Evolutionary conservation across 176 grass and related monocot genomes (phyloP), one percentile per base, ranked within the genome.

Genomic region (Areca catechu): DNA sequence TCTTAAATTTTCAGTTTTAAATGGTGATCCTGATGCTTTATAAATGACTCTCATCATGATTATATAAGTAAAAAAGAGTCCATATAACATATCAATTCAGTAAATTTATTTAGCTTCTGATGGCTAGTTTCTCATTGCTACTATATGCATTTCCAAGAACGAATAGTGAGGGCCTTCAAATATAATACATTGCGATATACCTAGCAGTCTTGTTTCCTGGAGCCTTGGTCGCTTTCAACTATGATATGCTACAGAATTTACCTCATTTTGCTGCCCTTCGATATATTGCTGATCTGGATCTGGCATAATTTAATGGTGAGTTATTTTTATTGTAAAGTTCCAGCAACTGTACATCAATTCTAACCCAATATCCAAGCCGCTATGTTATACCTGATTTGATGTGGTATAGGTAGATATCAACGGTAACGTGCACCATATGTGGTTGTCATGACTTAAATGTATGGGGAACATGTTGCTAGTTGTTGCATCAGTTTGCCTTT

Each of bases 251-350:
- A 24, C 74, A 88, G 34, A 82, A 54, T 77, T 49, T 82, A 29
- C 67, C 72, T 69, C 69, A 55, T 55, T 80, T 84, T 74, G 68
- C 92, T 5, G 70, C 72, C 52, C 87, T 97, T 49, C 86, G 57
- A 82, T 97, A 63, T 97, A 88, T 68, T 69, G 87, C 86, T 15
- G 92, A n/a, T n/a, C n/a, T n/a, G 92, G 15, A 80, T 97, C 60
- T 97, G 92, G 86, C 86, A 97, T 85, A 97, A 97, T 81, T 53
- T 78, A 59, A 69, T 76, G 58, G 92, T 97, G 71, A 74, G 77
- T 76, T 72, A 54, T 69, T 49, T 69, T 47, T 29, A 22, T 4
- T 52, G 12, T 51, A 27, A 25, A 19, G 28, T 17, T 51, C 49
- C 4, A 15, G 15, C 15, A 53, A n/a, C 3, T 17, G n/a, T 61